Conservation (phyloP, 805 yeast genomes). For the Kodamaea leandrae region DNA sequence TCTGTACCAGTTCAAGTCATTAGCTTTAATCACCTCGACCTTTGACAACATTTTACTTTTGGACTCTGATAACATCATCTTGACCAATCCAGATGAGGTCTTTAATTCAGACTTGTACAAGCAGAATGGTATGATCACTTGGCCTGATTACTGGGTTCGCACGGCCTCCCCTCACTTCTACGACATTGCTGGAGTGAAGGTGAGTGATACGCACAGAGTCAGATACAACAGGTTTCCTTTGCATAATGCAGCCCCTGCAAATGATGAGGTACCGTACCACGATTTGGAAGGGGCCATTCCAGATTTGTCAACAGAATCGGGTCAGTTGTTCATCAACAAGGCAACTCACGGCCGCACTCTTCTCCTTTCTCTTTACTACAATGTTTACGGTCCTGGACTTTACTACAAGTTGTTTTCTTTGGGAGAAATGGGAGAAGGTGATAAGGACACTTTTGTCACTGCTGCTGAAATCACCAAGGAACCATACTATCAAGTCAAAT, state of each 20-base stretch:
- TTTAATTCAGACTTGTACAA: conserved; percentile 30
- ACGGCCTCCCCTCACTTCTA: conserved; percentile 36
- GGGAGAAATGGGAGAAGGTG: conserved; percentile 39
- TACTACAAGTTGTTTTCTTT: conserved; percentile 60
- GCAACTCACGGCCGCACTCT: conserved; percentile 54
- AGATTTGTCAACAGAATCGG: conserved; percentile 67
- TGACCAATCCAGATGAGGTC: conserved; percentile 29
- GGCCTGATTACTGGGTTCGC: conserved; percentile 46
- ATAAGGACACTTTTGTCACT: conserved; percentile 21
- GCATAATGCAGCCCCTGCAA: conserved; percentile 4
- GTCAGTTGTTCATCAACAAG: conserved; percentile 61
- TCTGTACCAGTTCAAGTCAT: conserved; percentile 67
- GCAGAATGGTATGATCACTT: conserved; percentile 34
- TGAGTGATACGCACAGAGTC: conserved; percentile 28
- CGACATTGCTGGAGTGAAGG: conserved; percentile 31
- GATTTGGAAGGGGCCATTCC: conserved; percentile 69
- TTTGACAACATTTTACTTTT: conserved; percentile 33
- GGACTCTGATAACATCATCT: conserved; percentile 35
- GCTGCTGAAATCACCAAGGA: conserved; percentile 18
- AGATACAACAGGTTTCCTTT: conserved; percentile 27
- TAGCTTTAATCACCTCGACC: conserved; percentile 42
- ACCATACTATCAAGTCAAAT: conserved; percentile 34
- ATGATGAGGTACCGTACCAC: conserved; percentile 46
- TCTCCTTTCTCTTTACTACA: conserved; percentile 62
- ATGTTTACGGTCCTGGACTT: conserved; percentile 57